Evolutionary conservation across 306 rosid species (phyloP).

Genomic region (Vigna trinervia): DNA sequence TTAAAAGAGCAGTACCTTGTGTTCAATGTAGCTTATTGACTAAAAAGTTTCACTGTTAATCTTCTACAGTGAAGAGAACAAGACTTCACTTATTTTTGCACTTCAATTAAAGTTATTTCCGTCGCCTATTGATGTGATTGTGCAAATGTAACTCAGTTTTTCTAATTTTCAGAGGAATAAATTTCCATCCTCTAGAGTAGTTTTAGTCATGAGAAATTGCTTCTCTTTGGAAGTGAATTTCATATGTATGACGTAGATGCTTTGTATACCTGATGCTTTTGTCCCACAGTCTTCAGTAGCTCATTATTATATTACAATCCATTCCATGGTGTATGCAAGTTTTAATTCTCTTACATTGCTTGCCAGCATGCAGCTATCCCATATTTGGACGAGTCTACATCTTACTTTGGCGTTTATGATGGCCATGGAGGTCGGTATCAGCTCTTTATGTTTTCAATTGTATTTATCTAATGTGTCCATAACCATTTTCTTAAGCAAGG

Average conservation of each 20-base stretch:
- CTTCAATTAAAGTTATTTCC: slow-evolving; percentile 12
- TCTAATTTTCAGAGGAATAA: neutral
- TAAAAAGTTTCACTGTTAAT: slow-evolving; percentile 13
- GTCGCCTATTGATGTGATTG: slow-evolving; percentile 15
- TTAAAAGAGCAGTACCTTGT: slow-evolving; percentile 22
- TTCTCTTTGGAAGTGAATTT: slow-evolving; percentile 34
- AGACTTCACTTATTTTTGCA: slow-evolving; percentile 5
- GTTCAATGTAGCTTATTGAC: slow-evolving; percentile 16
- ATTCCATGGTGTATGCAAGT: slow-evolving; percentile 11
- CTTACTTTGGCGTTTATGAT: slow-evolving; percentile 94
- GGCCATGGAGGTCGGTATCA: slow-evolving; percentile 91
- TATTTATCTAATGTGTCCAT: slow-evolving; percentile 16
- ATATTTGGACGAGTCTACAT: slow-evolving; percentile 80
- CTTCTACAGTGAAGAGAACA: slow-evolving; percentile 29
- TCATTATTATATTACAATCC: neutral
- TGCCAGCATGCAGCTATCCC: slow-evolving; percentile 92
- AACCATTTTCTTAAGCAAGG: slow-evolving; percentile 9
- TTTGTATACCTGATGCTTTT: slow-evolving; percentile 39
- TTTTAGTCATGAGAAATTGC: slow-evolving; percentile 12
- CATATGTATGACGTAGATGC: slow-evolving; percentile 16
- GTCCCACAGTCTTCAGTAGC: slow-evolving; percentile 8
- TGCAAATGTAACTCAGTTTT: slow-evolving; percentile 14
- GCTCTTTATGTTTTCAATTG: neutral
- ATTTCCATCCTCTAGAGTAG: slow-evolving; percentile 1
- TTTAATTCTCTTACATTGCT: slow-evolving; percentile 37